A percentile compares a stretch with the other conserved stretches of the same genome.
Conservation (phyloP, 768 basidiomycete species). For the Podaxis pistillaris region DNA sequence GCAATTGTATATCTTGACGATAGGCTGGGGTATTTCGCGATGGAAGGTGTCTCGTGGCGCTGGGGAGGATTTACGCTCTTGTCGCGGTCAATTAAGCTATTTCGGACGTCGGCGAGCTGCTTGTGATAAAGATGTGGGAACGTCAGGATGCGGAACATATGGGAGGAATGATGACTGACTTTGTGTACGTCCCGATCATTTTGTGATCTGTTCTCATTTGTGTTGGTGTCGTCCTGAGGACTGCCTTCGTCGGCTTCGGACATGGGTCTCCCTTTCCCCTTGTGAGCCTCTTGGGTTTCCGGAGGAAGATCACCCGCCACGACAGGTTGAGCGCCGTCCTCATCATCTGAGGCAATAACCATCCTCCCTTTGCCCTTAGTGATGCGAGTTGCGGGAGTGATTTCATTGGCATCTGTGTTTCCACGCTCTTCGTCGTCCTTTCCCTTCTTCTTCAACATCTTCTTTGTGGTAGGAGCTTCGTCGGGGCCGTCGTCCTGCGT, state of each 20-base stretch:
- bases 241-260: constrained; percentile 17
- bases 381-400: constrained; percentile 11
- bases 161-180: background rate
- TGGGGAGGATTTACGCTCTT: constrained; percentile 13
- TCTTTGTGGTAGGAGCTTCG: background rate
- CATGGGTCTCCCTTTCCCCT: background rate
- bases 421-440: constrained; percentile 26
- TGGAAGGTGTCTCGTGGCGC: constrained; percentile 9
- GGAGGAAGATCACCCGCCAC: constrained; percentile 1
- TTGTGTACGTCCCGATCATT: constrained; percentile 2
- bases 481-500: background rate
- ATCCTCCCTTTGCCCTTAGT: constrained; percentile 25
- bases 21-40: constrained; percentile 17
- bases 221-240: constrained; percentile 9
- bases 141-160: background rate
- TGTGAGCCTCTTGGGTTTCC: background rate
- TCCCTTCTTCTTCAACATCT: constrained; percentile 26
- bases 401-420: constrained; percentile 18
- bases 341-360: constrained; percentile 30
- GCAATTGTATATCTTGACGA: constrained; percentile 42
- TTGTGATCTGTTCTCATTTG: constrained; percentile 17
- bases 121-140: background rate
- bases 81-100: background rate
- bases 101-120: background rate
- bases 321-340: constrained; percentile 24